These are phyloP conservation scores for Penicillium verhagenii DNA, from an alignment of 495 filamentous ascomycete genomes.

Conservation along the genomic window DNA sequence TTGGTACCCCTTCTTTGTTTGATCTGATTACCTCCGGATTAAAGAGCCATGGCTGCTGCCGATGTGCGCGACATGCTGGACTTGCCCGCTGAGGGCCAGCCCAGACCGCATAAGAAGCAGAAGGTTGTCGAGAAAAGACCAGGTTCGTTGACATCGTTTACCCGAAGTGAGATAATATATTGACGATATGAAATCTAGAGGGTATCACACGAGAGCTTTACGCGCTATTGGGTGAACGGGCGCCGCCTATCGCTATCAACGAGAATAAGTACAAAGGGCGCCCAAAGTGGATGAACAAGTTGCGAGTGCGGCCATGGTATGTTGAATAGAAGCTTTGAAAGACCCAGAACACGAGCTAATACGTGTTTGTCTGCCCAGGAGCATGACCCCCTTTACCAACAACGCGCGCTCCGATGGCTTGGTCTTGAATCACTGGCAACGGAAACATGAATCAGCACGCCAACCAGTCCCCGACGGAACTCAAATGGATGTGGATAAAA, in stretches of 20 bases:
- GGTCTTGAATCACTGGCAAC: constrained; percentile 67
- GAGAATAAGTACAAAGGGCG: constrained; percentile 66
- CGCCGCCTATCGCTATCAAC: constrained; percentile 65
- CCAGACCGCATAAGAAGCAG: constrained; percentile 72
- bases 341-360: neutral
- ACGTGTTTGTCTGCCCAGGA: constrained; percentile 34
- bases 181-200: constrained; percentile 53
- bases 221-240: constrained; percentile 64
- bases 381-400: constrained; percentile 58
- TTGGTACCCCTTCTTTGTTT: neutral
- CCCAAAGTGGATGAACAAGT: constrained; percentile 57
- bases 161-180: neutral
- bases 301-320: constrained; percentile 54
- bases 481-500: constrained; percentile 43
- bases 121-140: constrained; percentile 69
- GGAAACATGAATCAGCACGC: constrained; percentile 39
- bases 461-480: constrained; percentile 39
- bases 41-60: constrained; percentile 63
- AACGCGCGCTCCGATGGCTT: constrained; percentile 55
- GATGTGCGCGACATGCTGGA: constrained; percentile 92
- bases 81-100: constrained; percentile 63
- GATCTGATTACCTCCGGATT: neutral
- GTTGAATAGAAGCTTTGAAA: neutral
- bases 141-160: constrained; percentile 40
- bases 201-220: constrained; percentile 67